Base-by-base conservation (phyloP, 352 stramenopile species). In the Phytophthora rubi region DNA sequence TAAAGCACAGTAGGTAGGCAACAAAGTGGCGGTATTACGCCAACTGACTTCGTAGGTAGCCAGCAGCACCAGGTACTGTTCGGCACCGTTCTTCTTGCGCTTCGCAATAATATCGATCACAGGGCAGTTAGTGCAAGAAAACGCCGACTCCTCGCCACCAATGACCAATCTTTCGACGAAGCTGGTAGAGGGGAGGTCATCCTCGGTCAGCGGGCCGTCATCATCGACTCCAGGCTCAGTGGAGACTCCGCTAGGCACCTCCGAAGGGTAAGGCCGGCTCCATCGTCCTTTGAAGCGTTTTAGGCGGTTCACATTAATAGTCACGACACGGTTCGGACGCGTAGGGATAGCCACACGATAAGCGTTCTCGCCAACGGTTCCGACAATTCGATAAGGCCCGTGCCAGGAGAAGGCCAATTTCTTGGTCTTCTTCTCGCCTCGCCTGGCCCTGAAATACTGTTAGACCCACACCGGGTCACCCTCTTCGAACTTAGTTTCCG, bases 381-480 rank as follows among this genome's bases (percentile, higher is more conserved):
- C 26, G 4, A 30, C 26, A 6, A 30, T 0, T 6, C 26, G 26
- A 30, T 30, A 6, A 30, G 26, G 26, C 0, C 26, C 26, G 26
- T 6, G 26, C 26, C 4, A 30, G 26, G 26, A 30, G 26, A 30
- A 30, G 26, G 26, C 26, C 26, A 30, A 30, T 5, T 6, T 6
- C 26, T 30, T 30, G 26, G 26, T 30, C 26, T 30, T 30, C 2
- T 30, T 30, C 26, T 30, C 26, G 26, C 26, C 26, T 30, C 9
- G n/a, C 12, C 18, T 32, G 5, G 9, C 26, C 5, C 45, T 23
- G n/a, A 64, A 60, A 60, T 42, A 42, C 1, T 26, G 23, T 0
- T 26, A 26, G 23, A 26, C 23, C 23, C 23, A 70, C 0, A 64
- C 62, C 10, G 23, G 56, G 8, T 57, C 37, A 1, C 54, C 54